Percentiles rank a stretch among this genome's conserved stretches.
phyloP scores from a whole-genome alignment of 2,329 filamentous ascomycete genomes.

The Ophiocordyceps australis region DNA sequence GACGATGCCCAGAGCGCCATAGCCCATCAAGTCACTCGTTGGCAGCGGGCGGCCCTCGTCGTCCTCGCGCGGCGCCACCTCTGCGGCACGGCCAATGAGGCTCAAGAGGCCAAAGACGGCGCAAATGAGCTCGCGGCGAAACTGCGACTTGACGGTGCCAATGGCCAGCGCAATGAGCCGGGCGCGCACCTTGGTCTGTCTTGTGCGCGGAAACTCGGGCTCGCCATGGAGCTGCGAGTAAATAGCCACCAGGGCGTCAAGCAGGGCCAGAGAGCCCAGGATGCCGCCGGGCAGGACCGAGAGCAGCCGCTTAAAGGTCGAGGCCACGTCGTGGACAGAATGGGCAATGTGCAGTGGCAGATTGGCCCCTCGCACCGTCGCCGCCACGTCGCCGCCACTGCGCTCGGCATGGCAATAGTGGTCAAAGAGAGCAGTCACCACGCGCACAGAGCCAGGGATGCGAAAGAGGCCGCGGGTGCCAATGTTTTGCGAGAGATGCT shows the following conservation, averaged over 20 bases:
- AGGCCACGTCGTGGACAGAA: conserved; percentile 46
- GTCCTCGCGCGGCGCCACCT: conserved; percentile 32
- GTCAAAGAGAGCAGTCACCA: conserved; percentile 40
- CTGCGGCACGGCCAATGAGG: conserved; percentile 38
- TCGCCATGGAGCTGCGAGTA: conserved; percentile 34
- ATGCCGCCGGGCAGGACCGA: conserved; percentile 46
- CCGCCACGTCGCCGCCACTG: conserved; percentile 28
- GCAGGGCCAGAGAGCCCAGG: conserved; percentile 40
- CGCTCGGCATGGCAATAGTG: conserved; percentile 37
- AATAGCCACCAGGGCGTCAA: conserved; percentile 44
- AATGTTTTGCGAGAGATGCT: conserved; percentile 39
- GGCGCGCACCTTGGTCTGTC: conserved; percentile 37
- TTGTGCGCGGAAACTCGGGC: conserved; percentile 31
- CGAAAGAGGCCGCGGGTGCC: conserved; percentile 42
- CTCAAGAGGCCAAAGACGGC: conserved; percentile 48
- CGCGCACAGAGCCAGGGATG: conserved; percentile 37
- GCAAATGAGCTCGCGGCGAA: conserved; percentile 44
- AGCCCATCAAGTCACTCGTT: conserved; percentile 44
- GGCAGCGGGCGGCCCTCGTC: conserved; percentile 30
- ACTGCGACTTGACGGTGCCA: conserved; percentile 36
- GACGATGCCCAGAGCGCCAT: conserved; percentile 40
- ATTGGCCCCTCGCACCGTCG: conserved; percentile 38
- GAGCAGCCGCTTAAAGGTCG: conserved; percentile 48
- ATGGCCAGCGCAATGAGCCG: conserved; percentile 48
- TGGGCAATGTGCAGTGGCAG: conserved; percentile 41